Evolutionary conservation across 257 asterid species (phyloP).

Genomic region (Pogostemon cablin): DNA sequence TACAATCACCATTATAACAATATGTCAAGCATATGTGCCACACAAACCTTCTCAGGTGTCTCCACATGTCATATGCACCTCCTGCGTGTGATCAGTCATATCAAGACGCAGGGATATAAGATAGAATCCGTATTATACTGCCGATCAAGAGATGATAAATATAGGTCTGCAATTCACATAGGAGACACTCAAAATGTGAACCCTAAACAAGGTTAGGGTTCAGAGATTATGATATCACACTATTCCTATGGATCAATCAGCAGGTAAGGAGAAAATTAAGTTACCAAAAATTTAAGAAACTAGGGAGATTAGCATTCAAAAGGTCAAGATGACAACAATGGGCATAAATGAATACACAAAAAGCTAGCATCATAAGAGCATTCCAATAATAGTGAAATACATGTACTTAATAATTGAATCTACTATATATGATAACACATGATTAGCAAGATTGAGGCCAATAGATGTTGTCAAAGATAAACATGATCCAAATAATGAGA

Average conservation of each 20-base stretch:
- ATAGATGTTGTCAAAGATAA: conserved; percentile 10
- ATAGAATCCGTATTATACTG: conserved; percentile 63
- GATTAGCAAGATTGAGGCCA: not conserved
- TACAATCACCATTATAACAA: conserved; percentile 37
- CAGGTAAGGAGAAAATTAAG: not conserved
- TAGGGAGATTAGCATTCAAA: not conserved
- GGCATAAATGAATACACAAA: conserved; percentile 4
- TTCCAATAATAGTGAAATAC: not conserved
- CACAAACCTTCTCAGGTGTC: conserved; percentile 73
- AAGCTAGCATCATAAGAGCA: conserved; percentile 9
- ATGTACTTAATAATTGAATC: not conserved
- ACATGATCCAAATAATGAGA: not conserved
- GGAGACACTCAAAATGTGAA: conserved; percentile 61
- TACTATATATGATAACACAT: not conserved
- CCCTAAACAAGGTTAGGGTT: conserved; percentile 60
- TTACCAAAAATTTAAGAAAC: not conserved
- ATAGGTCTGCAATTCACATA: conserved; percentile 63
- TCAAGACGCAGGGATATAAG: conserved; percentile 61
- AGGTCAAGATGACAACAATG: not conserved
- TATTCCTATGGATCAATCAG: conserved; percentile 27
- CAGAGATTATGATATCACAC: conserved; percentile 35
- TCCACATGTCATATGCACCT: conserved; percentile 64
- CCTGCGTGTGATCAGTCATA: conserved; percentile 59
- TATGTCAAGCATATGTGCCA: conserved; percentile 44
- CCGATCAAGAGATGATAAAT: conserved; percentile 59